Conservation (phyloP, 495 filamentous ascomycete genomes). For the Wilcoxina mikolae region DNA sequence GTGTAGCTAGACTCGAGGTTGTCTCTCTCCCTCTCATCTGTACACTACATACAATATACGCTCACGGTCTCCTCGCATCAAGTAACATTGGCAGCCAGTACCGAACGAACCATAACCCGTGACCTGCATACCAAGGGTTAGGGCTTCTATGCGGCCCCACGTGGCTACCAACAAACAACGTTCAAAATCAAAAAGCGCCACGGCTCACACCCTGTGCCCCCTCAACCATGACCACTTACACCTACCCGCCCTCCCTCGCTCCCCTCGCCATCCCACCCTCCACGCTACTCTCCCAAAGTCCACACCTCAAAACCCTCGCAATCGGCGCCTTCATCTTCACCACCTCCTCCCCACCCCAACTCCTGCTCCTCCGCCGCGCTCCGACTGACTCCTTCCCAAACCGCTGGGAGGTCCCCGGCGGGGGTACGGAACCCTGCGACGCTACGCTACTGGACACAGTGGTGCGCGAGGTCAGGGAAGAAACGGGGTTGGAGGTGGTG, state of each 20-base stretch:
- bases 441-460: constrained; percentile 40
- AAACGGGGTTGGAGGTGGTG: constrained; percentile 41
- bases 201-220: too few species aligned
- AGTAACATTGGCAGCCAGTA: too few species aligned
- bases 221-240: too few species aligned
- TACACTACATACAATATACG: too few species aligned
- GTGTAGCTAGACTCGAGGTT: too few species aligned
- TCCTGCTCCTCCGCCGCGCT: constrained; percentile 43
- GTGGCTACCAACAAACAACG: too few species aligned
- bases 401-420: constrained; percentile 47
- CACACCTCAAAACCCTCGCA: constrained; percentile 30
- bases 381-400: constrained; percentile 33
- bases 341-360: constrained; percentile 9
- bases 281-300: constrained; percentile 28
- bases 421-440: constrained; percentile 36
- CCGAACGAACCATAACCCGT: too few species aligned
- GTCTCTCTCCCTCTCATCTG: too few species aligned
- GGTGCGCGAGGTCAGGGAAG: constrained; percentile 44
- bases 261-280: constrained; percentile 31
- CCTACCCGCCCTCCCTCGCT: constrained; percentile 31
- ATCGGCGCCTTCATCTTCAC: constrained; percentile 36
- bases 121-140: too few species aligned
- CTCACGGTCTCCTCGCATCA: too few species aligned
- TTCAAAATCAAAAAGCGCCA: too few species aligned
- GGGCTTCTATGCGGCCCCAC: too few species aligned